Evolutionary conservation across 2,329 filamentous ascomycete genomes (phyloP), one percentile per base, ranked within the genome.

Genomic region (Penicillium occitanis): DNA sequence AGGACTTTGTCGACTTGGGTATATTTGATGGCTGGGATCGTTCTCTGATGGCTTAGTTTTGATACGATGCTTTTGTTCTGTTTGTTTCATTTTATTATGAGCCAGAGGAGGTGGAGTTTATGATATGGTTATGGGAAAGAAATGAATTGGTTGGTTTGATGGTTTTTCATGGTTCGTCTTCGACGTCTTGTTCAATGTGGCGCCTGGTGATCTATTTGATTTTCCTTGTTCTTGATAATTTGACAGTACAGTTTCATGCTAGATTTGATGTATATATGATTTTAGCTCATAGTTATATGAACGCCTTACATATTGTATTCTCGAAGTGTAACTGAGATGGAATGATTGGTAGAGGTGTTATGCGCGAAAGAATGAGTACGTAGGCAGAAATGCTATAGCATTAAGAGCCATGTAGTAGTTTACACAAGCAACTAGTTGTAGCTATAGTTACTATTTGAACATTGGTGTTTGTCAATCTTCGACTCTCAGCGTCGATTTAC

Each of bases 11-110:
- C 66, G 75, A 76, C 40, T 74, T 74, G 67, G 71, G 72, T 17
- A 59, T 77, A 40, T 69, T 69, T 25, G 70, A 72, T 61, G 72
- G 74, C 8, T 77, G 75, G 75, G 73, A 76, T 67, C 73, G 73
- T 72, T 75, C 73, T 66, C 70, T 77, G 28, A 55, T 64, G 2
- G 51, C 42, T 30, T 66, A 50, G 13, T 51, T 11, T 50, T 5
- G 48, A 17, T 51, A 5, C 25, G 2, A 17, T 51, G 44, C 22
- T 17, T 51, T 48, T 30, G 19, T 58, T 8, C 28, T 28, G 30
- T 44, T 19, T 44, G 28, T 46, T 57, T 55, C 6, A n/a, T 63
- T 46, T 51, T 30, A 13, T 48, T 42, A 13, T 30, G 35, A 35
- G 19, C 30, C 14, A 11, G 2, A 6, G 37, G 37, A 13, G n/a